Evolutionary conservation across 2,329 filamentous ascomycete genomes (phyloP).

Genomic region (Botryotinia narcissicola): DNA sequence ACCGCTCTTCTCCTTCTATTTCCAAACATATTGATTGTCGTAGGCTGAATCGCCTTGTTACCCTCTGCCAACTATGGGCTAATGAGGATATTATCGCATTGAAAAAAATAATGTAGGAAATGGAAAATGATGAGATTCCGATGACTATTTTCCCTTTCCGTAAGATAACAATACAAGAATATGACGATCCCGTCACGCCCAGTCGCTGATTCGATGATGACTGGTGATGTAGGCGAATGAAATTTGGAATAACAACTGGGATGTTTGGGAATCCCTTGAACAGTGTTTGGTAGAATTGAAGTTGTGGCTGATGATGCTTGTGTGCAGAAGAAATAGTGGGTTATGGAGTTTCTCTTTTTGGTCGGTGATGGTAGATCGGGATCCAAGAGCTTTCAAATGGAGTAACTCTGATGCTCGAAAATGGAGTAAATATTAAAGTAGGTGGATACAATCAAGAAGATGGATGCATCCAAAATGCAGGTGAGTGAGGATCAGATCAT

Average conservation of each 20-base stretch:
- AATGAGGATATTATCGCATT: conserved; percentile 37
- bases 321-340: conserved; percentile 10
- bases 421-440: not conserved
- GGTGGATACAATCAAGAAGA: not conserved
- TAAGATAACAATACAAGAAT: not conserved
- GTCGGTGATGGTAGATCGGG: not conserved
- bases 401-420: not conserved
- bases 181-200: not conserved
- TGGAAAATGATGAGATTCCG: not conserved
- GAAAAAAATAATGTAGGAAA: conserved; percentile 22
- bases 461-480: not conserved
- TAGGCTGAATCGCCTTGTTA: conserved; percentile 25
- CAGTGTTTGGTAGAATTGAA: not conserved
- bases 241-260: conserved; percentile 19
- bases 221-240: conserved; percentile 23
- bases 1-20: conserved; percentile 40
- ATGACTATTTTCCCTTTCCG: not conserved
- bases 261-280: not conserved
- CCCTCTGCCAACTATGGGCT: conserved; percentile 39
- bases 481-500: not conserved
- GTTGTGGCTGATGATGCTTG: conserved; percentile 8
- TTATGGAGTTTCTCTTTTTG: not conserved
- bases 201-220: conserved; percentile 13
- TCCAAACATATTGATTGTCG: conserved; percentile 37
- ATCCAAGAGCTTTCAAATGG: not conserved